phyloP scores from a whole-genome alignment of 805 yeast species.

The Suhomyces xylopsoci region DNA sequence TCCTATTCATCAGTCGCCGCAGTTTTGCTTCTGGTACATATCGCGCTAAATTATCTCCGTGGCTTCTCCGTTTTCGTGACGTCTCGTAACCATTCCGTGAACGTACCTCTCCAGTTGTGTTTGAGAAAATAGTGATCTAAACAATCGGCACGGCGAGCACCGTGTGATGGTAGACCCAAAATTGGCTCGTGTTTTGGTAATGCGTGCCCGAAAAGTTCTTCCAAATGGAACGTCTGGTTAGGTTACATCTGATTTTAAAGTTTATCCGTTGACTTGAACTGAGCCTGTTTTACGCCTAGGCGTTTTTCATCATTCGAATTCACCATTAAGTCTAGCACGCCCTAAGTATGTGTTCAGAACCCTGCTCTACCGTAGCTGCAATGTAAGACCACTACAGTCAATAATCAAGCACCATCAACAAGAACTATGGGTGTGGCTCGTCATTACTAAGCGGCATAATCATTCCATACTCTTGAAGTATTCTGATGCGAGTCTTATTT shows the following conservation, averaged over 20 bases:
- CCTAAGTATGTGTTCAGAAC: background rate
- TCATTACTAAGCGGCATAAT: background rate
- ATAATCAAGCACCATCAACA: background rate
- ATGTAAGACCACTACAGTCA: background rate
- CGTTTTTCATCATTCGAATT: background rate
- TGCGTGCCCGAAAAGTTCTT: background rate
- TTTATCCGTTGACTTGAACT: background rate
- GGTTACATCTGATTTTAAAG: background rate
- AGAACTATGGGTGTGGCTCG: no score
- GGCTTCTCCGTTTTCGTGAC: background rate
- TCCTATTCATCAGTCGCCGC: background rate
- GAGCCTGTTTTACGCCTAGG: background rate
- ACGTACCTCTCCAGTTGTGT: background rate
- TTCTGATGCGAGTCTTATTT: no score
- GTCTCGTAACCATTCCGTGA: background rate
- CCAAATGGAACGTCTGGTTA: background rate
- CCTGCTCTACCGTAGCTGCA: background rate
- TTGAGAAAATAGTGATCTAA: background rate
- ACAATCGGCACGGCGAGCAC: background rate
- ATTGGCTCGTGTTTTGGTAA: no score
- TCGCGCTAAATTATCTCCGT: background rate
- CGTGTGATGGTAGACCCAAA: background rate
- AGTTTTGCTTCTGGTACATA: background rate
- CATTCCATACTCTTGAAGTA: background rate
- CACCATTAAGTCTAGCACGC: background rate